Conservation (phyloP, 495 filamentous ascomycete genomes). For the Aeminium ludgeri region DNA sequence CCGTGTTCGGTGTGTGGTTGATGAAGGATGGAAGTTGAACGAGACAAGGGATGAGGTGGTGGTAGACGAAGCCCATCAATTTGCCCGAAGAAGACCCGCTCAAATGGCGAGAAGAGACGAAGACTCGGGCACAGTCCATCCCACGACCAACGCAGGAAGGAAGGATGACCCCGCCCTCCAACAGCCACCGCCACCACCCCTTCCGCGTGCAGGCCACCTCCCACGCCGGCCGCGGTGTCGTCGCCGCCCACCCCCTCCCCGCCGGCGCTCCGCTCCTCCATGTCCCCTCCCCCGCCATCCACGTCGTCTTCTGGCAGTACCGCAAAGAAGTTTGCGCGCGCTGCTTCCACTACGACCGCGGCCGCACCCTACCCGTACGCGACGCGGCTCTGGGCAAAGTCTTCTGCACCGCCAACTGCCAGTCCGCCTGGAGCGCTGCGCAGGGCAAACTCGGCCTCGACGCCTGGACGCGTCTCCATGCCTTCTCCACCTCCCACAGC, state of each 20-base stretch:
- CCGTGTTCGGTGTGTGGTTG: no score
- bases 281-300: conserved; percentile 10
- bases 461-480: conserved; percentile 14
- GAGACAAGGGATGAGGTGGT: no score
- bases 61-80: no score
- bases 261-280: conserved; percentile 13
- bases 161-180: no score
- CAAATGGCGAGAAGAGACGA: no score
- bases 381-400: conserved; percentile 16
- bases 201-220: conserved; percentile 18
- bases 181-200: no score
- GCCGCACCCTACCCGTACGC: conserved; percentile 16
- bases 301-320: conserved; percentile 22
- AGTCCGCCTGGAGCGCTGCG: conserved; percentile 11
- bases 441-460: conserved; percentile 14
- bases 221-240: conserved; percentile 21
- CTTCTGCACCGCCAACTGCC: conserved; percentile 20
- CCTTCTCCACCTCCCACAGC: background rate
- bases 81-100: no score
- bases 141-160: no score
- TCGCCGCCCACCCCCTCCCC: conserved; percentile 16
- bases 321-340: conserved; percentile 25
- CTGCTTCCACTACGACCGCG: conserved; percentile 25
- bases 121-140: no score
- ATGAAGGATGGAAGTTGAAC: no score